Percentiles rank a stretch among this genome's conserved stretches.
Evolutionary conservation across 768 basidiomycete genomes (phyloP).

Genomic region (Termitomyces sp.): DNA sequence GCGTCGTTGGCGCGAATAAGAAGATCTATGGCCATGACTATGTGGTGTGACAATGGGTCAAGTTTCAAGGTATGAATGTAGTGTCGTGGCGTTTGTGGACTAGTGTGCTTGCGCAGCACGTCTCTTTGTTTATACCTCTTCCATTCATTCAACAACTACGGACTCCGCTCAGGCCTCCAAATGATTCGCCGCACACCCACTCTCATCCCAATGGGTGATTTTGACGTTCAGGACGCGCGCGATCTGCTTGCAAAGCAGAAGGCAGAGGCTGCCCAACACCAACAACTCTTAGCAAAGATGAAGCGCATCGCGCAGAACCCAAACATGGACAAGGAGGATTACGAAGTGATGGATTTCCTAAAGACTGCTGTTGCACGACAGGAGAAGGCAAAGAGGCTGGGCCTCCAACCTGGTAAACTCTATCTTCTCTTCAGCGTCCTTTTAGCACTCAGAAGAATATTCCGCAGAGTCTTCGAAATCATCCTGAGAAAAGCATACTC

Average conservation of each 20-base stretch:
- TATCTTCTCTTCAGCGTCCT: not conserved
- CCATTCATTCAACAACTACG: not conserved
- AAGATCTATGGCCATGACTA: slow-evolving; percentile 48
- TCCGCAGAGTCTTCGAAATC: slow-evolving; percentile 6
- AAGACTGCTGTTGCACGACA: slow-evolving; percentile 22
- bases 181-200: slow-evolving; percentile 81
- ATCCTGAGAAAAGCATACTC: not conserved
- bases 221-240: slow-evolving; percentile 75
- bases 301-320: slow-evolving; percentile 40
- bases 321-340: slow-evolving; percentile 21
- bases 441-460: not conserved
- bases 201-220: slow-evolving; percentile 67
- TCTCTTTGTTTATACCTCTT: slow-evolving; percentile 15
- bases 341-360: slow-evolving; percentile 25
- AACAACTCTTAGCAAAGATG: slow-evolving; percentile 37
- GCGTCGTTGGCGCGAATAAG: slow-evolving; percentile 62
- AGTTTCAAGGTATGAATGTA: slow-evolving; percentile 6
- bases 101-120: slow-evolving; percentile 10
- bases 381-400: slow-evolving; percentile 21
- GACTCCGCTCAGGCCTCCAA: slow-evolving; percentile 3
- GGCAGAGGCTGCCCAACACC: slow-evolving; percentile 31
- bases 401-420: slow-evolving; percentile 17
- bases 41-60: slow-evolving; percentile 8
- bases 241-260: slow-evolving; percentile 49
- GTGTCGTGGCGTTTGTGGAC: slow-evolving; percentile 7